A percentile compares a stretch with the other conserved stretches of the same genome.
Conservation (phyloP, 139 green algal genomes). For the Tetradesmus obliquus region DNA sequence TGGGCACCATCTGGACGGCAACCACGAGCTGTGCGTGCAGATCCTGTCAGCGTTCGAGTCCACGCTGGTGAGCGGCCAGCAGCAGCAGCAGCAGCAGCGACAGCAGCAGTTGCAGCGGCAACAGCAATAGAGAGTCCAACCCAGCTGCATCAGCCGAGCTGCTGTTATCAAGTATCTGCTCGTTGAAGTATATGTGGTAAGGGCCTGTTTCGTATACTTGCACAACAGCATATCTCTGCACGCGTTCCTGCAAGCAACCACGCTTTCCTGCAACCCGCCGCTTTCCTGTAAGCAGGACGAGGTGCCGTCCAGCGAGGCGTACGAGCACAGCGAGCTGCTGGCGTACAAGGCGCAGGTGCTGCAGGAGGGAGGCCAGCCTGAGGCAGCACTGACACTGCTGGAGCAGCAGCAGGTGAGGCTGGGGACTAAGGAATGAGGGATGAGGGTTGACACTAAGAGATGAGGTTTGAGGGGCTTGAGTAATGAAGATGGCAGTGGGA, state of each 20-base stretch:
- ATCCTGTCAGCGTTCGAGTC: slow-evolving; percentile 62
- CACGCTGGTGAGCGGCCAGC: slow-evolving; percentile 68
- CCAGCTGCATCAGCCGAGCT: background rate
- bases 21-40: slow-evolving; percentile 82
- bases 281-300: slow-evolving; percentile 26
- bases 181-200: too few relatives aligned
- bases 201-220: too few relatives aligned
- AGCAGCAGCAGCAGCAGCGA: slow-evolving; percentile 23
- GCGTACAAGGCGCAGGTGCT: slow-evolving; percentile 92
- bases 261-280: background rate
- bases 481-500: background rate
- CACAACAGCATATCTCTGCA: too few relatives aligned
- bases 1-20: slow-evolving; percentile 90
- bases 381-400: slow-evolving; percentile 72
- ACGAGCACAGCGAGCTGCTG: slow-evolving; percentile 97
- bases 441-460: background rate
- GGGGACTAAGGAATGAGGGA: background rate
- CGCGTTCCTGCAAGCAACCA: background rate
- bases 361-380: slow-evolving; percentile 76
- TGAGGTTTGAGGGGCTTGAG: background rate
- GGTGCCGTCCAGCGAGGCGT: slow-evolving; percentile 76
- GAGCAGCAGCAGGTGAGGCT: slow-evolving; percentile 50
- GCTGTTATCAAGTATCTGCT: background rate
- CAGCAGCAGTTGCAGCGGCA: background rate
- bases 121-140: background rate